Conservation (phyloP, 768 basidiomycete genomes). For the Mycena pura region DNA sequence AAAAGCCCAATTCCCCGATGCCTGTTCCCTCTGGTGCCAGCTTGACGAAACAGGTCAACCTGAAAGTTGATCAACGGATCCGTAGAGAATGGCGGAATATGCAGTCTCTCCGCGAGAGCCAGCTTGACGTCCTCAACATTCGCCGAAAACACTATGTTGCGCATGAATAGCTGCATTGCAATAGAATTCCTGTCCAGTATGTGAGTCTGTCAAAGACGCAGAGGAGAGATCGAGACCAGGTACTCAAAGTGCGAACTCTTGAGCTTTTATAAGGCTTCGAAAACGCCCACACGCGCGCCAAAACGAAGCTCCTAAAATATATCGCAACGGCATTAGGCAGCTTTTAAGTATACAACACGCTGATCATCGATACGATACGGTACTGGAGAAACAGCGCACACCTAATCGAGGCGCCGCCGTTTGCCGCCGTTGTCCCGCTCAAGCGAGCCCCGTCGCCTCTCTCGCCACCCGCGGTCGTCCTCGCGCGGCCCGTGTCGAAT, state of each 20-base stretch:
- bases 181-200: neutral
- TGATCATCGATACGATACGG: constrained; percentile 19
- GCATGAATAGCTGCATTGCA: constrained; percentile 45
- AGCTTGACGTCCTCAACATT: constrained; percentile 38
- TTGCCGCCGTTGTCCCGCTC: constrained; percentile 52
- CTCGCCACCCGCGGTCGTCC: constrained; percentile 30
- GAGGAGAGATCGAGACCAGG: neutral
- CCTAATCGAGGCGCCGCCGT: constrained; percentile 62
- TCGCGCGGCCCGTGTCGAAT: constrained; percentile 28
- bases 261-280: constrained; percentile 15
- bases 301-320: constrained; percentile 22
- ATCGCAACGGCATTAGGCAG: constrained; percentile 17
- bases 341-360: constrained; percentile 20
- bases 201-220: neutral
- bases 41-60: constrained; percentile 35
- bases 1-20: constrained; percentile 34
- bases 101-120: constrained; percentile 40
- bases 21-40: constrained; percentile 2
- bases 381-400: constrained; percentile 16
- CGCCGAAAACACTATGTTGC: constrained; percentile 35
- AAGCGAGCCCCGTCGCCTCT: constrained; percentile 42
- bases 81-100: constrained; percentile 40
- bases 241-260: neutral
- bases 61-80: constrained; percentile 40
- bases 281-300: constrained; percentile 13